Evolutionary conservation across 75 land plant genomes (phyloP), one percentile per base, ranked within the genome.

Genomic region (Adiantum capillusveneris): DNA sequence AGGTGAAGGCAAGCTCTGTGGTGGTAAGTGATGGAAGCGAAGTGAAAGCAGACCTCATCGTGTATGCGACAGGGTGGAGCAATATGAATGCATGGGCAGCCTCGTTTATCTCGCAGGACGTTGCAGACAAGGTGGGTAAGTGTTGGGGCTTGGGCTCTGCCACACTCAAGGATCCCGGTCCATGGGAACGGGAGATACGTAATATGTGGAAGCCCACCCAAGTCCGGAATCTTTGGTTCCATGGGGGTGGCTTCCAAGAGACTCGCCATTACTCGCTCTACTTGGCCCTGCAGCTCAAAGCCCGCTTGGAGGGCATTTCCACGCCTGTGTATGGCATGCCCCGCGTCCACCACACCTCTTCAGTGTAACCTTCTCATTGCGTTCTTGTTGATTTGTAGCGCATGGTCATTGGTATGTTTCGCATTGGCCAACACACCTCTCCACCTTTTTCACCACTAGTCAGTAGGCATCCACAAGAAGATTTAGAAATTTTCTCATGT

Each of bases 111-210:
- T 62, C 64, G 25, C 11, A 51, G 7, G 64, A 62, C 25, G 64
- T 62, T 60, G 64, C 64, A 18, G 59, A 48, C 24, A 62, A 21
- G 27, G 64, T 62, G 2, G 64, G 64, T 16, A 49, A 22, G 3
- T 49, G 60, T 25, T 62, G 64, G 64, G 64, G 64, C 14, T 48
- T 62, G 54, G 64, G 64, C 20, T 62, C 64, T 1, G 27, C 3
- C 22, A 62, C 64, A 18, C 51, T 2, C 11, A 62, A 48, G 22
- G 64, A 62, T 48, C 64, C 64, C 1, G 60, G 60, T 17, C 60
- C 60, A 3, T 59, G 60, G 60, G 60, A 31, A 22, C 25, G 49
- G 5, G 49, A 46, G 49, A 2, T 46, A n/a, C 49, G 49, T 2
- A 46, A 46, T 14, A 46, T 46, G 60, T 59, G 60, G 60, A 59